Base-by-base conservation (phyloP, 805 yeast genomes). In the Torulaspora franciscae region DNA sequence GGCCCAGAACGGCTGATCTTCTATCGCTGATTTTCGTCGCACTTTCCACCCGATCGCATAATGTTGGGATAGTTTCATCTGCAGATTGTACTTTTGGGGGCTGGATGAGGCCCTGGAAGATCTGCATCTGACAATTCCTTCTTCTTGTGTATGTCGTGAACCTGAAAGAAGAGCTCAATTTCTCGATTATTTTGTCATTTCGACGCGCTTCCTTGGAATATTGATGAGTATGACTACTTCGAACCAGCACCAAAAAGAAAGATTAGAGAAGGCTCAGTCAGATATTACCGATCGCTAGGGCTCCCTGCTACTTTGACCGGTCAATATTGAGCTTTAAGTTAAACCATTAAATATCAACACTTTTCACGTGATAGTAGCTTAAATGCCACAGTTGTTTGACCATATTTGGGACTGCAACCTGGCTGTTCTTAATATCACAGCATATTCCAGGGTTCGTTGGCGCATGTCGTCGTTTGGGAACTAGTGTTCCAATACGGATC, bases 1-100 rank as follows among this genome's bases (percentile, higher is more conserved):
- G 70, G 0, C 95, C 91, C 29, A 91, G 72, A 3, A 91, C 85
- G 0, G 98, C 98, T 1, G 96, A 91, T 43, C 95, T 71, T 50
- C 97, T 73, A 66, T 93, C 99, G 24, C 85, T 80, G 2, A 93
- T 73, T 50, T 85, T 66, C 0, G 84, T 83, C 3, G 97, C 82
- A 66, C 93, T 88, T 35, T 81, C 78, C 44, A 91, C 75, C 33
- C 98, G 72, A 61, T 95, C 96, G 54, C 96, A 86, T 35, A 93
- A 71, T 4, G 93, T 87, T 5, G 91, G 80, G 48, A 93, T 91
- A 10, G 95, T 84, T 58, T 86, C 95, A 55, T 83, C 87, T 3
- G 81, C 91, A 7, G 79, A 69, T 58, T 72, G 82, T 6, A 65
- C 69, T 55, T 75, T 76, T 19, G 81, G 81, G 52, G 66, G 70